These are phyloP conservation scores for Penicillium sp. DNA, from an alignment of 2,329 filamentous ascomycete genomes.

Conservation along the genomic window DNA sequence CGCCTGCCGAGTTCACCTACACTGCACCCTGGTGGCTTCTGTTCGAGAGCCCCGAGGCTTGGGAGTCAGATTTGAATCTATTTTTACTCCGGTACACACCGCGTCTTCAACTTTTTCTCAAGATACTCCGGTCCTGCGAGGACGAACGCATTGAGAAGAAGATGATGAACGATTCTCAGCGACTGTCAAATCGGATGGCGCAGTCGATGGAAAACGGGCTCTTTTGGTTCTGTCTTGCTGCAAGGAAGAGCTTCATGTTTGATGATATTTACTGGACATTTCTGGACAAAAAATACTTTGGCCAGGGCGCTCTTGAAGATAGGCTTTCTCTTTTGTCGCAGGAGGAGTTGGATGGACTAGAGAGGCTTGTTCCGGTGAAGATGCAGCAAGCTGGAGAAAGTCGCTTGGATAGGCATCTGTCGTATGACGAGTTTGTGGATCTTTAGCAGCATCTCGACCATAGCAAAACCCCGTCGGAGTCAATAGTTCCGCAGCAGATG, in stretches of 20 bases:
- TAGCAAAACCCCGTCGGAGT: no score
- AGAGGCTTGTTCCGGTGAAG: constrained; percentile 6
- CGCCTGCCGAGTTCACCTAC: constrained; percentile 21
- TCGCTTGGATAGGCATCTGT: constrained; percentile 2
- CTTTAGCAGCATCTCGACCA: no score
- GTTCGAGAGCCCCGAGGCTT: constrained; percentile 18
- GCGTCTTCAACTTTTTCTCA: constrained; percentile 21
- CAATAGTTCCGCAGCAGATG: no score
- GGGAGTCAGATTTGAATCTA: constrained; percentile 18
- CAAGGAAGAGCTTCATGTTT: constrained; percentile 24
- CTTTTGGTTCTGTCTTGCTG: constrained; percentile 27
- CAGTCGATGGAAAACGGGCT: constrained; percentile 20
- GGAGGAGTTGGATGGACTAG: constrained; percentile 7
- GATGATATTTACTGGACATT: constrained; percentile 29
- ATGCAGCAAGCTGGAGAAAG: constrained; percentile 8
- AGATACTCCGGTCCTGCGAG: constrained; percentile 19
- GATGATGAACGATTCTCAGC: constrained; percentile 10
- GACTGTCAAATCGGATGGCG: constrained; percentile 23
- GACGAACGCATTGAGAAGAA: constrained; percentile 9
- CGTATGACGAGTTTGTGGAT: constrained; percentile 8
- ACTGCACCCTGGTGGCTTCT: constrained; percentile 26
- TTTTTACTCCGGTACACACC: constrained; percentile 22
- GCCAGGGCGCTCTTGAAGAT: constrained; percentile 19
- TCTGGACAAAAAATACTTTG: constrained; percentile 20
- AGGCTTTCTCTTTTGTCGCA: constrained; percentile 15